Evolutionary conservation across 2,329 filamentous ascomycete species (phyloP).

Genomic region (Exophiala viscosa): DNA sequence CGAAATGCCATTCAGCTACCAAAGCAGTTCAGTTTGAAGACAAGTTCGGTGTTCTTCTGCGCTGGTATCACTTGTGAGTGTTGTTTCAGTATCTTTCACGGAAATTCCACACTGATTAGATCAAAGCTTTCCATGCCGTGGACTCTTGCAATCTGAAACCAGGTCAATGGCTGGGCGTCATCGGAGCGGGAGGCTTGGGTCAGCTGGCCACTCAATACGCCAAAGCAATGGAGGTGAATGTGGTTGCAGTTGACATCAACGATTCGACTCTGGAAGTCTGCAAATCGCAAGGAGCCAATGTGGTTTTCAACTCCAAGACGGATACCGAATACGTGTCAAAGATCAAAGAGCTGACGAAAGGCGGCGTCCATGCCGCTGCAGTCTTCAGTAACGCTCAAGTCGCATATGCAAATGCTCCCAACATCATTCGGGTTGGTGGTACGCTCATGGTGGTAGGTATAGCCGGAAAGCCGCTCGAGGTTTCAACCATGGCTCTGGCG

Average conservation of each 20-base stretch:
- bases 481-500: background rate
- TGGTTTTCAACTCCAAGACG: background rate
- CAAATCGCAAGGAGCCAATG: conserved; percentile 39
- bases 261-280: conserved; percentile 40
- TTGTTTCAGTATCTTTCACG: background rate
- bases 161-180: conserved; percentile 23
- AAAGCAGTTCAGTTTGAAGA: background rate
- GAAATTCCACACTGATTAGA: background rate
- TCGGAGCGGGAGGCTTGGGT: conserved; percentile 26
- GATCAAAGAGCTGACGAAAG: background rate
- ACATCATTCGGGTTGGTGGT: background rate
- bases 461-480: background rate
- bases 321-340: background rate
- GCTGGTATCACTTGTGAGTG: conserved; percentile 1
- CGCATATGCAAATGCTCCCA: background rate
- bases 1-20: background rate
- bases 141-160: background rate
- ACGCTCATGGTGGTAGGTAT: background rate
- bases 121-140: conserved; percentile 1
- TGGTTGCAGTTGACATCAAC: conserved; percentile 25
- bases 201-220: conserved; percentile 28
- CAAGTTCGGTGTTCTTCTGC: conserved; percentile 1
- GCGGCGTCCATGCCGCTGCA: background rate
- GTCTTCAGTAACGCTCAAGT: background rate
- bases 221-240: conserved; percentile 19